Base-by-base conservation (phyloP, 805 yeast genomes). In the Saccharomycopsis olivae region DNA sequence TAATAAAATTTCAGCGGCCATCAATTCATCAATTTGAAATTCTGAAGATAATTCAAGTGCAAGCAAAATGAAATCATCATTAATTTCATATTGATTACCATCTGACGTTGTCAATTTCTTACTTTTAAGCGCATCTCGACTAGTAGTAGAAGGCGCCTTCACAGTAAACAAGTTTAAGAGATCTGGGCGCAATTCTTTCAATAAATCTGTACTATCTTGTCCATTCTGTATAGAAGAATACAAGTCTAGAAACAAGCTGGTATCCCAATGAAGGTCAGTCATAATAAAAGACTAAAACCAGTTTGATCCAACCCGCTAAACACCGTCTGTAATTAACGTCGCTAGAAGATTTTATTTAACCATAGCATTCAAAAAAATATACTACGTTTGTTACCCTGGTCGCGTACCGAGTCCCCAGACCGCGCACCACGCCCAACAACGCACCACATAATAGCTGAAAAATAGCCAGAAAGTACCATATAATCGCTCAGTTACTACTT, bases 11-110 rank as follows among this genome's bases (percentile, higher is more conserved):
- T 86, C 83, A 1, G 94, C 92, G 1, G 84, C 71, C 2, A 71
- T 64, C 21, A 82, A 38, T 55, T 89, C 96, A 57, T 89, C 94
- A 38, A 89, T 62, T 36, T 82, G 65, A 38, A 89, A 64, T 29
- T 75, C 75, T 47, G 76, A 83, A 0, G 88, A 62, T 14, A 81
- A 52, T 18, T 65, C 63, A 3, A 75, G 63, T 1, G 86, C 69
- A 3, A 71, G 65, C 38, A 74, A 66, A 29, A 80, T 65, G 49
- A 86, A 88, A 29, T 73, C 72, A 35, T 72, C 64, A 52, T 82
- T 85, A 24, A 88, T 57, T 44, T 71, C 70, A 49, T 71, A 78
- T 16, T 29, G 34, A 13, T 14, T 29, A 16, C 2, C 28, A 5
- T 29, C 19, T 24, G 27, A n/a, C 15, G 25, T 16, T 18, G 15